Conservation (phyloP, 768 basidiomycete species). For the Hericium rajendrae region DNA sequence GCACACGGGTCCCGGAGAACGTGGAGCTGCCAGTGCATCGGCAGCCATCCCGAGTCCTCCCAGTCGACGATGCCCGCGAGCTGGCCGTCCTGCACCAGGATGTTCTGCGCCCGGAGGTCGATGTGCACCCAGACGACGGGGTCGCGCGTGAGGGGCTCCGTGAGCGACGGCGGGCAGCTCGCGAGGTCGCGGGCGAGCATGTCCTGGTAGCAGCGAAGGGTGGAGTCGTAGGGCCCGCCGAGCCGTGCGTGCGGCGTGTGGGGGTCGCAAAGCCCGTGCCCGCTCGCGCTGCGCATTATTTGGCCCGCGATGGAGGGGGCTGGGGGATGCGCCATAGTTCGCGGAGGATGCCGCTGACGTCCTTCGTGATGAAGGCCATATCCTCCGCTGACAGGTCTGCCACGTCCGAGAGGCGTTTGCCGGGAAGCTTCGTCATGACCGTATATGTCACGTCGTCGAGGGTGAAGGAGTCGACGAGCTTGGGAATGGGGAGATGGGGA, state of each 20-base stretch:
- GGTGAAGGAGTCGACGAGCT: constrained; percentile 14
- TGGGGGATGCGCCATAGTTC: constrained; percentile 16
- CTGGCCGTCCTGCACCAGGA: constrained; percentile 15
- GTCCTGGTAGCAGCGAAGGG: constrained; percentile 12
- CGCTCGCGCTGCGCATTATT: constrained; percentile 19
- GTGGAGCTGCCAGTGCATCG: constrained; percentile 15
- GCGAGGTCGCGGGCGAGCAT: constrained; percentile 1
- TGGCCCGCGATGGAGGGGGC: constrained; percentile 8
- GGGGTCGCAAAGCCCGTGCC: constrained; percentile 18
- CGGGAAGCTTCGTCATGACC: constrained; percentile 17
- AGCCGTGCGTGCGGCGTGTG: constrained; percentile 5
- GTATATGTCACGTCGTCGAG: constrained; percentile 13
- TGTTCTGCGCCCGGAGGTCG: constrained; percentile 16
- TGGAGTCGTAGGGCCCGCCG: constrained; percentile 14
- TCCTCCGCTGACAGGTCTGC: background rate
- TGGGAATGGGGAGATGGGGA: constrained; percentile 17
- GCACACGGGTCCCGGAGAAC: background rate
- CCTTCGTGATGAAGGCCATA: background rate
- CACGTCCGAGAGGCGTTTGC: constrained; percentile 8
- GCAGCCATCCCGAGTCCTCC: constrained; percentile 19
- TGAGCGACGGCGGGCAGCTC: background rate
- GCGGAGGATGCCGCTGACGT: constrained; percentile 8
- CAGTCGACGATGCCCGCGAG: constrained; percentile 18
- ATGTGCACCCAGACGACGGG: constrained; percentile 2
- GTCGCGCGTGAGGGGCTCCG: background rate